Evolutionary conservation across 2,329 filamentous ascomycete species (phyloP).

Genomic region (Penicillium sp.): DNA sequence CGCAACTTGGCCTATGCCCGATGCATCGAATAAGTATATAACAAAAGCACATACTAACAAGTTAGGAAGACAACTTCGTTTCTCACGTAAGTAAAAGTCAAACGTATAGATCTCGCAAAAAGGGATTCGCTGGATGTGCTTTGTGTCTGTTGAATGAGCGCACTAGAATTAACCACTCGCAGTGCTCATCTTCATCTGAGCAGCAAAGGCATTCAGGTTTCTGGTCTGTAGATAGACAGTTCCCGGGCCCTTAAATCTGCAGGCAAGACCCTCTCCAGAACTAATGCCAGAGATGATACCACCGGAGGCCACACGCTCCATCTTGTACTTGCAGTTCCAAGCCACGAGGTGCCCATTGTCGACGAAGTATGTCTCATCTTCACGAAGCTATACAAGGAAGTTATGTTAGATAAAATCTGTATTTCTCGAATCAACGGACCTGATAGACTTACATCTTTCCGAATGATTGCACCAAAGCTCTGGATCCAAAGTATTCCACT

Average conservation of each 20-base stretch:
- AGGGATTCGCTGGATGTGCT: no score
- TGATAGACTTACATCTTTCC: conserved; percentile 69
- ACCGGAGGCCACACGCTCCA: conserved; percentile 86
- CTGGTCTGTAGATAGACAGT: conserved; percentile 91
- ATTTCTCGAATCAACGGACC: no score
- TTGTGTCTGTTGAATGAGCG: no score
- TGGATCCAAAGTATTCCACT: conserved; percentile 83
- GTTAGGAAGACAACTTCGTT: no score
- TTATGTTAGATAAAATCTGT: no score
- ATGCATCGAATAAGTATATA: not conserved
- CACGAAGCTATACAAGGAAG: conserved; percentile 37
- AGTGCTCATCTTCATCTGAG: conserved; percentile 51
- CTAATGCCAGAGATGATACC: conserved; percentile 87
- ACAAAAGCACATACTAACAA: not conserved
- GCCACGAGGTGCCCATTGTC: conserved; percentile 93
- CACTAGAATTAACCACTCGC: conserved; percentile 23
- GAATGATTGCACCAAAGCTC: conserved; percentile 91
- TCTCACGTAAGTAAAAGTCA: no score
- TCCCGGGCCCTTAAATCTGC: conserved; percentile 88
- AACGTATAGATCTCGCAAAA: not conserved
- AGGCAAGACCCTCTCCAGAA: conserved; percentile 84
- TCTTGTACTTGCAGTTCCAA: conserved; percentile 92
- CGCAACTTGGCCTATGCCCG: not conserved
- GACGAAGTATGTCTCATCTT: conserved; percentile 83
- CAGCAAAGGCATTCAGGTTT: conserved; percentile 67